Evolutionary conservation across 345 rosid species (phyloP), one percentile per base, ranked within the genome.

Genomic region (Litchi chinensis): DNA sequence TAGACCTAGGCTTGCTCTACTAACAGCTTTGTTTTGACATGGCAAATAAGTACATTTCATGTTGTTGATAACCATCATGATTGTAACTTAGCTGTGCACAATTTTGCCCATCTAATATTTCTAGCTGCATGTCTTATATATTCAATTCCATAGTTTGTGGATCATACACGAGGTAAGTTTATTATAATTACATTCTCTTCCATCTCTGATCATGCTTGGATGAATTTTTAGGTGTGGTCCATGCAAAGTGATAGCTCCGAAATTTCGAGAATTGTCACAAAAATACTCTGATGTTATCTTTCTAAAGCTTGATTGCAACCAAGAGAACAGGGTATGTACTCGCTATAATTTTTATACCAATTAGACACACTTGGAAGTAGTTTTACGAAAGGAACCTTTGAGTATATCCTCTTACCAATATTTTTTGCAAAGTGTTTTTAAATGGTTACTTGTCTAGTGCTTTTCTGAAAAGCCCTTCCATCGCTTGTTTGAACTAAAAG

Each of bases 221-320:
- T 26, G 18, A 43, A 39, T 64, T 40, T n/a, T 77, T 77, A 93
- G 98, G 98, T 93, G 98, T 74, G 98, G 98, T 74, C 98, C 98
- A 44, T 95, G 98, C 88, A 95, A 95, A 87, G 78, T 93, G 39
- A 95, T 95, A 0, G 98, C 97, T 75, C 98, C 98, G 6, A 93
- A 90, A 79, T 93, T 83, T 82, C 80, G 89, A 78, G 92, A 88
- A 44, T 86, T 95, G 80, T 90, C 98, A 0, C 74, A 91, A 86
- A 90, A 93, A 79, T 89, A 90, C 73, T 83, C 85, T 26, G 98
- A 95, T 80, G 96, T 90, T 74, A 91, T 95, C 66, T 95, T 95
- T 72, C 87, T 95, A 73, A 95, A 95, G 88, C 98, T 95, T 54
- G 98, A 93, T 76, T 95, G 98, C 89, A 93, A 92, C 88, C 89